A percentile compares a stretch with the other conserved stretches of the same genome.
Conservation (phyloP, 768 basidiomycete genomes). For the Termitomyces bulborhizus region DNA sequence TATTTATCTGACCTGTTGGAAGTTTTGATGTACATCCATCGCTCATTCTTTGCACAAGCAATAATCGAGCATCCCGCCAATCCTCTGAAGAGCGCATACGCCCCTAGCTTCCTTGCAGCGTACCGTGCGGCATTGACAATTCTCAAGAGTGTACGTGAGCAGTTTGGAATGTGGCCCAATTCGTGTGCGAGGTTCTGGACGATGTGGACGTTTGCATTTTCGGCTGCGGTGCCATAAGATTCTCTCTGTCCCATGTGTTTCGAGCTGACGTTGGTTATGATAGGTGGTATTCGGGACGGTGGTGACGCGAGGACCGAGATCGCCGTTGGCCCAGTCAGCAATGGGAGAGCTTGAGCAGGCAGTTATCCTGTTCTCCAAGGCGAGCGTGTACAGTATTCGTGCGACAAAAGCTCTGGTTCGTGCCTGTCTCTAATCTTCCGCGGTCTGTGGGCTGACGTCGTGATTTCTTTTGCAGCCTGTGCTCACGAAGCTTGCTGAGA, state of each 20-base stretch:
- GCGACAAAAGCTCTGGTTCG: conserved; percentile 62
- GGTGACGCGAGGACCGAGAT: conserved; percentile 66
- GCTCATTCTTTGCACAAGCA: conserved; percentile 67
- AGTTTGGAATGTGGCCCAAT: conserved; percentile 40
- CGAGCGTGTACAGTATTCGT: conserved; percentile 49
- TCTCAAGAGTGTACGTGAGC: conserved; percentile 41
- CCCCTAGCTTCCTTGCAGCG: conserved; percentile 58
- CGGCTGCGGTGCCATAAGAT: conserved; percentile 36
- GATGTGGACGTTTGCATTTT: conserved; percentile 58
- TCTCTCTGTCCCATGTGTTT: neutral
- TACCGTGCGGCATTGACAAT: conserved; percentile 55
- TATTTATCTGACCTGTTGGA: neutral
- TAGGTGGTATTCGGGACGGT: conserved; percentile 78
- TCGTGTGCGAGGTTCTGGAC: conserved; percentile 52
- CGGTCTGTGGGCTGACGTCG: neutral
- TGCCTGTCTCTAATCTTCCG: neutral
- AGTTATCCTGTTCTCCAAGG: conserved; percentile 58
- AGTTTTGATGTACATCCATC: conserved; percentile 61
- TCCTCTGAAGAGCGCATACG: conserved; percentile 59
- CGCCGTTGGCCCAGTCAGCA: conserved; percentile 59
- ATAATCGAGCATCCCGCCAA: conserved; percentile 62
- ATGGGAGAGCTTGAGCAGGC: conserved; percentile 67
- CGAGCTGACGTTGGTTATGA: neutral
- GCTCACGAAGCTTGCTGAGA: conserved; percentile 53
- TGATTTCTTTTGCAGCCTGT: conserved; percentile 38